Evolutionary conservation across 192 early-diverging fungal species (phyloP), one percentile per base, ranked within the genome.

Genomic region (Obelidium mucronatum): DNA sequence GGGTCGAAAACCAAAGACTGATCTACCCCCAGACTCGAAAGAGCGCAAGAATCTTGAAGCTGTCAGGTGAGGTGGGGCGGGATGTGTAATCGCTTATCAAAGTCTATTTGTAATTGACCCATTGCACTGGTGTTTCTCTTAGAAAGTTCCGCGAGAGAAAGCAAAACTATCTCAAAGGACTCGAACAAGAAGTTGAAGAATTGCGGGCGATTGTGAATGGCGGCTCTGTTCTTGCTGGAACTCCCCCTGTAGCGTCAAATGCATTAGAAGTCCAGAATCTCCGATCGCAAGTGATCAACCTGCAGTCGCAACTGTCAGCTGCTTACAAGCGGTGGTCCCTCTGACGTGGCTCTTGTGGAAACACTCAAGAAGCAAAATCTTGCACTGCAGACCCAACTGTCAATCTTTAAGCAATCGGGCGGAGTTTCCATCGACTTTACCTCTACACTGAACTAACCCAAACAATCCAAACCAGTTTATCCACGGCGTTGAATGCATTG

Each of bases 181-280:
- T 72, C 53, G 69, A 72, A 36, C 33, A 39, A 6, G 22, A 42
- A 24, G 69, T 42, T 13, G 53, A 55, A 34, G 51, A 26, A 48
- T 51, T 69, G 1, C 26, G 26, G 44, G 40, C n/a, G n/a, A n/a
- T n/a, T n/a, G n/a, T n/a, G n/a, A n/a, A n/a, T n/a, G n/a, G n/a
- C n/a, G n/a, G n/a, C n/a, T n/a, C 64, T 2, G 2, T 66, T 17
- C 35, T 66, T 19, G 64, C 64, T 11, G 22, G 22, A 22, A 31
- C 19, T 31, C 64, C 22, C 30, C n/a, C n/a, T n/a, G n/a, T n/a
- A n/a, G n/a, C n/a, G n/a, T n/a, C 24, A 26, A 48, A 15, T 15
- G 63, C 63, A 4, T 4, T 4, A 28, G 33, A 6, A 40, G 17
- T 6, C 63, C 63, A 51, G 58, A 8, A 22, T 6, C 62, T 35